These are phyloP conservation scores for Holtermanniella nyarrowii DNA, from an alignment of 768 basidiomycete genomes.

Conservation along the genomic window DNA sequence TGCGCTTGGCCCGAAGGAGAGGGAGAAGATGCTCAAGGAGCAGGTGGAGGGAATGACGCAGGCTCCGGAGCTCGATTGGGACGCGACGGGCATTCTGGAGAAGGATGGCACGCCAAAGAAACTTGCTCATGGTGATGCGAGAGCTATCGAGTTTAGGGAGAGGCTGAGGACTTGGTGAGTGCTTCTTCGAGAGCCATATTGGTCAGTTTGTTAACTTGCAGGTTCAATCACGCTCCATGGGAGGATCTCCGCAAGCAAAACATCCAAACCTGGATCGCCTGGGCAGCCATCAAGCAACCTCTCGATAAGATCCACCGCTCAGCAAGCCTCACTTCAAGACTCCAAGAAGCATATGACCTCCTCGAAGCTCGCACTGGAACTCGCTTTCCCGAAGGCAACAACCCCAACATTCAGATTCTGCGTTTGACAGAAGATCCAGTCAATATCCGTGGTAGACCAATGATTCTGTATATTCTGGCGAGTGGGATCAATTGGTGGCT, in stretches of 20 bases:
- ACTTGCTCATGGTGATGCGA: constrained; percentile 24
- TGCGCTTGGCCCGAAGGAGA: constrained; percentile 22
- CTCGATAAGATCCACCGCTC: constrained; percentile 50
- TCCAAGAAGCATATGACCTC: constrained; percentile 55
- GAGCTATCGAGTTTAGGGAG: constrained; percentile 38
- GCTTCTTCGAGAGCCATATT: background rate
- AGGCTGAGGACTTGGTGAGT: constrained; percentile 37
- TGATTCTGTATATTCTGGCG: constrained; percentile 43
- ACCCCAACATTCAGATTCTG: constrained; percentile 48
- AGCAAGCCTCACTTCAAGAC: constrained; percentile 44
- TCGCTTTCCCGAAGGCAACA: constrained; percentile 53
- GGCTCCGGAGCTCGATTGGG: constrained; percentile 3
- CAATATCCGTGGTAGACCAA: constrained; percentile 50
- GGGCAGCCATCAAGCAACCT: constrained; percentile 65
- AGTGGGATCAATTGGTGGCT: constrained; percentile 23
- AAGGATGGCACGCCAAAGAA: constrained; percentile 7
- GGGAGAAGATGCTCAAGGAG: constrained; percentile 18
- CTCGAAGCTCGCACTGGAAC: constrained; percentile 65
- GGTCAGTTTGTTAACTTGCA: constrained; percentile 24
- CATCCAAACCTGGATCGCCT: constrained; percentile 66
- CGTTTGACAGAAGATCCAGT: constrained; percentile 70
- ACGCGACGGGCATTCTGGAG: constrained; percentile 5
- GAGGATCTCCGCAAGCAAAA: constrained; percentile 56
- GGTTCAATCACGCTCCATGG: constrained; percentile 72
- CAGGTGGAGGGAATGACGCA: constrained; percentile 21